Conservation (phyloP, 495 filamentous ascomycete species). For the Aspergillus funiculosus region DNA sequence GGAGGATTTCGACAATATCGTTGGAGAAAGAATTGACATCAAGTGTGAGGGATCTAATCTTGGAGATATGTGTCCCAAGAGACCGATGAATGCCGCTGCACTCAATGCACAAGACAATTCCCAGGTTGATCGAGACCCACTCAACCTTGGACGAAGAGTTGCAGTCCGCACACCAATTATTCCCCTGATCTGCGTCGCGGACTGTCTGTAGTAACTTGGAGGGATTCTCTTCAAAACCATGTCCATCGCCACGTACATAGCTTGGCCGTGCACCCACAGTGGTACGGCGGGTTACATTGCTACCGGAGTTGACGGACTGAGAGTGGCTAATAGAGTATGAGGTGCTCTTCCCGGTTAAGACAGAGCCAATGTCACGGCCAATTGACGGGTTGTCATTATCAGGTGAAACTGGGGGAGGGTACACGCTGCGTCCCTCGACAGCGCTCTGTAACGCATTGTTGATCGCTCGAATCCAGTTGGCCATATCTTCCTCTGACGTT, state of each 20-base stretch:
- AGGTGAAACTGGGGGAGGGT: conserved; percentile 37
- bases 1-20: conserved; percentile 90
- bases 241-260: conserved; percentile 59
- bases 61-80: conserved; percentile 94
- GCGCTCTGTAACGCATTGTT: conserved; percentile 97
- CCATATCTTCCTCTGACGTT: conserved; percentile 97
- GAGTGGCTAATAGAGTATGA: conserved; percentile 60
- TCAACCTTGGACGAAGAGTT: conserved; percentile 87
- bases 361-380: conserved; percentile 79
- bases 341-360: conserved; percentile 87
- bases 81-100: conserved; percentile 97
- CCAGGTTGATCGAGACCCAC: conserved; percentile 98
- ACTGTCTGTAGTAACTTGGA: conserved; percentile 79
- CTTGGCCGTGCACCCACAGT: conserved; percentile 87
- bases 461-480: conserved; percentile 90
- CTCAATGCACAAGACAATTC: conserved; percentile 94
- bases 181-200: conserved; percentile 86
- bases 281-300: conserved; percentile 67
- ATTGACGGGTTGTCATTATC: conserved; percentile 49
- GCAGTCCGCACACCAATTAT: conserved; percentile 93
- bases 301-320: conserved; percentile 43
- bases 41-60: conserved; percentile 89
- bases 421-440: conserved; percentile 69
- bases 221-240: conserved; percentile 72
- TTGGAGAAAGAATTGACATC: conserved; percentile 94